Conservation (phyloP, 768 basidiomycete genomes). For the Tylopilus sp. region DNA sequence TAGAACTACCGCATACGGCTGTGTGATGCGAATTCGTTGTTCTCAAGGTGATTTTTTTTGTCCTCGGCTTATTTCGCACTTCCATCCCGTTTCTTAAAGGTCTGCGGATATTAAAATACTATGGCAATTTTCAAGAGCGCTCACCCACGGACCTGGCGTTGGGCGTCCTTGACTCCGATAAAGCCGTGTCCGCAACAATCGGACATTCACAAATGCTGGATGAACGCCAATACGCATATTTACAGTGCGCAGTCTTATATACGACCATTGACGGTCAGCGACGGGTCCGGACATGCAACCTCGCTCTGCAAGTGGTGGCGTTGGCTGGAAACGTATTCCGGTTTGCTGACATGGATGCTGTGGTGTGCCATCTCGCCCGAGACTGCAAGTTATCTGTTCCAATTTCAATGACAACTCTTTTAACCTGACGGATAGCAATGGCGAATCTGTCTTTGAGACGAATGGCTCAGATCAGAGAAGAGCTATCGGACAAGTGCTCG, state of each 20-base stretch:
- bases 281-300: constrained; percentile 79
- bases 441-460: constrained; percentile 54
- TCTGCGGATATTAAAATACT: constrained; percentile 59
- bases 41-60: constrained; percentile 61
- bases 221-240: constrained; percentile 66
- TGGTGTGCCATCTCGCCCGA: constrained; percentile 69
- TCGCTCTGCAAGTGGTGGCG: constrained; percentile 76
- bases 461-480: constrained; percentile 76
- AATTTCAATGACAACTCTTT: background rate
- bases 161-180: constrained; percentile 78
- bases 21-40: constrained; percentile 75
- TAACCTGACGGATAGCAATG: constrained; percentile 52
- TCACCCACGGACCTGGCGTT: constrained; percentile 73
- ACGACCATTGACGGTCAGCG: constrained; percentile 76
- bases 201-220: constrained; percentile 69
- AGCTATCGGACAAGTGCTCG: constrained; percentile 80
- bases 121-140: constrained; percentile 70
- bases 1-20: constrained; percentile 76
- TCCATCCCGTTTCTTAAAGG: constrained; percentile 37
- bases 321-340: constrained; percentile 91
- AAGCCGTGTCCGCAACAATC: constrained; percentile 70
- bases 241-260: constrained; percentile 88
- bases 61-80: constrained; percentile 4
- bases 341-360: constrained; percentile 86
- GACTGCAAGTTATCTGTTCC: constrained; percentile 53